These are phyloP conservation scores for Phanerochaete sordida DNA, from an alignment of 768 basidiomycete genomes.

Conservation along the genomic window DNA sequence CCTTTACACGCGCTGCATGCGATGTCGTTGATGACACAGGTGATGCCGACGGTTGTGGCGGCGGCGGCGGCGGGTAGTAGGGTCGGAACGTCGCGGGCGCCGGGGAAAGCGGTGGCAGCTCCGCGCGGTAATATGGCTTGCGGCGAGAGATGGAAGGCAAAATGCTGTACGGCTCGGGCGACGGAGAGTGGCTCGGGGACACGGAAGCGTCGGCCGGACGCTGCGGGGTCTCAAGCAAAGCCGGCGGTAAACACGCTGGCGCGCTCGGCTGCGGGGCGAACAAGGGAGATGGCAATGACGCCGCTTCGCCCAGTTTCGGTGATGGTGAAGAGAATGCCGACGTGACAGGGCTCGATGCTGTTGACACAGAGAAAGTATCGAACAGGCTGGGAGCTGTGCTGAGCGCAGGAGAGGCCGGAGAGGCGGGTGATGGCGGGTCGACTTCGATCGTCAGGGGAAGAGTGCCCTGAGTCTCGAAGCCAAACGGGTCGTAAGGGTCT, in stretches of 20 bases:
- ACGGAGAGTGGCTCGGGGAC: not conserved
- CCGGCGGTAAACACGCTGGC: not conserved
- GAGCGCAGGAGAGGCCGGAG: not conserved
- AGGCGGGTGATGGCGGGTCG: not conserved
- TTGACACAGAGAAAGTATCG: not conserved
- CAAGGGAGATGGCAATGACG: conserved; percentile 20
- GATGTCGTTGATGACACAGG: not conserved
- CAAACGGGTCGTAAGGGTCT: conserved; percentile 9
- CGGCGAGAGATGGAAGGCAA: conserved; percentile 1
- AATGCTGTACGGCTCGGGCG: conserved; percentile 1
- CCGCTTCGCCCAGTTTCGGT: conserved; percentile 12
- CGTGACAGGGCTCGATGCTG: not conserved
- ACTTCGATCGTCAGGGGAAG: not conserved
- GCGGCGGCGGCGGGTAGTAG: no score
- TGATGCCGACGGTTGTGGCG: not conserved
- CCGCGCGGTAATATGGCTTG: not conserved
- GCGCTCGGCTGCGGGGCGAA: conserved; percentile 16
- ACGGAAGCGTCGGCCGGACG: not conserved
- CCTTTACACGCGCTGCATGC: not conserved
- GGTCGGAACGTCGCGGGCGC: not conserved
- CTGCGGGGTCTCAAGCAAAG: not conserved
- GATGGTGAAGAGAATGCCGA: conserved; percentile 1
- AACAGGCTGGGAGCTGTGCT: not conserved
- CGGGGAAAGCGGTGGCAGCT: not conserved
- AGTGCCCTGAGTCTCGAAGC: conserved; percentile 1